Evolutionary conservation across 441 rosid genomes (phyloP), one percentile per base, ranked within the genome.

Genomic region (Brassica hybrid): DNA sequence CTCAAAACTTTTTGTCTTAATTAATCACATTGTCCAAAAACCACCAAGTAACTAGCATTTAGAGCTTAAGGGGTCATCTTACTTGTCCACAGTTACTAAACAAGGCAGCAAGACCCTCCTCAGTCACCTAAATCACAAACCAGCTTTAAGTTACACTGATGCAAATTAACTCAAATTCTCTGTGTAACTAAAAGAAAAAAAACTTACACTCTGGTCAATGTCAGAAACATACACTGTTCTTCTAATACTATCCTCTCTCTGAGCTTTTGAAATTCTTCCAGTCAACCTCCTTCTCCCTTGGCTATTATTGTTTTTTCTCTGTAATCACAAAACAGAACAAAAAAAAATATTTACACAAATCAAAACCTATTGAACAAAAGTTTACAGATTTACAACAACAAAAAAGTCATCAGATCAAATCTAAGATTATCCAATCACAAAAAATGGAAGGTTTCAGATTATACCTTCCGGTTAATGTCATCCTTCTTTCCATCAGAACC

Each of bases 141-240:
- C 69, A 79, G 6, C 74, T 4, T 54, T 54, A 70, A 19, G 43
- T 74, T 48, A 43, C 23, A 56, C 6, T 45, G 7, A 80, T 12
- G 48, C 41, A 45, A 56, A 30, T 19, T 6, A 73, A 67, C 69
- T 73, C 19, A 0, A 64, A 14, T 38, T 11, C n/a, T 7, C 4
- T 7, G 18, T 0, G 0, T 1, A 72, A 73, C 36, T 8, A 56
- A 54, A 17, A 17, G 32, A 27, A 27, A 57, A 32, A 3, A 60
- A 72, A 85, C 94, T 82, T 79, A 90, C 94, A 79, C 79, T 85
- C 78, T 88, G 94, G 76, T 90, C 92, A 72, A 90, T 90, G 84
- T 88, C 94, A 58, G 92, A 86, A 82, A 90, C 92, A 85, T 90
- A 90, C 3, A 90, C 87, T 13, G 94, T 90, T 77, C 91, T 85